These are phyloP conservation scores for Eucalyptus victrix DNA, from an alignment of 345 rosid genomes.

Conservation along the genomic window DNA sequence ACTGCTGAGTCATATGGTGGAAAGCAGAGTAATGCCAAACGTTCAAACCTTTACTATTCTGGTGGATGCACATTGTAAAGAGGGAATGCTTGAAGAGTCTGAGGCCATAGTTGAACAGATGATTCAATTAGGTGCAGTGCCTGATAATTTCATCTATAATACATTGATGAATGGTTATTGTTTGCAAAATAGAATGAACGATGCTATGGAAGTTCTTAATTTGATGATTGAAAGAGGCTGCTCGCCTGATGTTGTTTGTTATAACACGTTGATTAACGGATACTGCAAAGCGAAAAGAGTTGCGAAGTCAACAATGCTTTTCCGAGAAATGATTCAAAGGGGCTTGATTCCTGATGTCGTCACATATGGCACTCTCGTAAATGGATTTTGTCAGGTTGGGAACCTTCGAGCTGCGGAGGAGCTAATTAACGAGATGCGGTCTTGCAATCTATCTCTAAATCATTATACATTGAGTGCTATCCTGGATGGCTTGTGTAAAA, in stretches of 20 bases:
- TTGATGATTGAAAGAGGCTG: neutral
- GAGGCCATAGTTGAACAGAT: neutral
- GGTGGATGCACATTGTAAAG: neutral
- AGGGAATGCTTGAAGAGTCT: neutral
- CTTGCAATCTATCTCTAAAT: neutral
- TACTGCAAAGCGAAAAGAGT: neutral
- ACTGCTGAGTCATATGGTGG: neutral
- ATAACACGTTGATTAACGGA: neutral
- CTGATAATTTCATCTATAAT: neutral
- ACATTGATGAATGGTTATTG: neutral
- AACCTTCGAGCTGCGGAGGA: neutral
- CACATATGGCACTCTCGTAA: neutral
- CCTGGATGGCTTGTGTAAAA: neutral
- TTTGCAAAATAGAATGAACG: neutral
- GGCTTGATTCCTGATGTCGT: neutral
- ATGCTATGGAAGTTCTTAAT: neutral
- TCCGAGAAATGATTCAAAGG: neutral
- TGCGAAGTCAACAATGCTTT: neutral
- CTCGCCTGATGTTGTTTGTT: neutral
- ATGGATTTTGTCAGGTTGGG: neutral
- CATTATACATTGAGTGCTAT: neutral
- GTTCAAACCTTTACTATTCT: neutral
- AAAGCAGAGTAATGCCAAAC: neutral
- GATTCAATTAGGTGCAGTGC: neutral
- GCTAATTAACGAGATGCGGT: neutral